Evolutionary conservation across 495 filamentous ascomycete species (phyloP), one percentile per base, ranked within the genome.

Genomic region (Stereocaulon alpinum): DNA sequence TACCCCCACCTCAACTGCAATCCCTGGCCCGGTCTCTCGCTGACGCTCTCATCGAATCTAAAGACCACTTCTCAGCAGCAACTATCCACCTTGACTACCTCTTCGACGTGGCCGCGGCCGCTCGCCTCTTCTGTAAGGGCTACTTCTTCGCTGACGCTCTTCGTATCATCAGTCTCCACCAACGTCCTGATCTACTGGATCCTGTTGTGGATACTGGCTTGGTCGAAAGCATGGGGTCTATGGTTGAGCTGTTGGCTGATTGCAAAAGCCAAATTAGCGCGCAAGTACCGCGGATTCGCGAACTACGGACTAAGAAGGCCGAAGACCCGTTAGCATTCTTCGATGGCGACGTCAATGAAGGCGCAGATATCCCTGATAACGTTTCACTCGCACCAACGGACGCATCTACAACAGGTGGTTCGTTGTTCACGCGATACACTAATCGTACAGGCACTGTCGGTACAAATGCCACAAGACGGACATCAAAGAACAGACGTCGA

Each of bases 341-440:
- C 69, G 85, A 87, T 51, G 84, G 91, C 57, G 82, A 88, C 62
- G 66, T 32, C 24, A 65, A 57, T 4, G 70, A 66, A 12, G 80
- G 76, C 41, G 76, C 68, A 40, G 87, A 93, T 64, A 78, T 95
- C 6, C 92, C 92, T 0, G 93, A 98, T 65, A 90, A 98, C 69
- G 77, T 98, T 53, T 93, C 88, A 6, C 76, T 98, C 15, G 92
- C 93, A 4, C 87, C 92, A 0, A 93, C 85, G 12, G 88, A 93
- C 66, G 79, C 85, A 3, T 77, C 87, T 0, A 91, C 88, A 17
- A 85, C 87, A 7, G 83, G 80, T 11, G 69, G 70, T 4, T 87
- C 84, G 49, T 77, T 98, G 70, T 92, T 96, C 73, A 98, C 93
- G 7, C 73, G 91, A 14, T 98, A 98, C 69, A 96, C 92, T 0